Evolutionary conservation across 169 alveolate genomes (phyloP), one percentile per base, ranked within the genome.

Genomic region (Cryptosporidium viatorum): DNA sequence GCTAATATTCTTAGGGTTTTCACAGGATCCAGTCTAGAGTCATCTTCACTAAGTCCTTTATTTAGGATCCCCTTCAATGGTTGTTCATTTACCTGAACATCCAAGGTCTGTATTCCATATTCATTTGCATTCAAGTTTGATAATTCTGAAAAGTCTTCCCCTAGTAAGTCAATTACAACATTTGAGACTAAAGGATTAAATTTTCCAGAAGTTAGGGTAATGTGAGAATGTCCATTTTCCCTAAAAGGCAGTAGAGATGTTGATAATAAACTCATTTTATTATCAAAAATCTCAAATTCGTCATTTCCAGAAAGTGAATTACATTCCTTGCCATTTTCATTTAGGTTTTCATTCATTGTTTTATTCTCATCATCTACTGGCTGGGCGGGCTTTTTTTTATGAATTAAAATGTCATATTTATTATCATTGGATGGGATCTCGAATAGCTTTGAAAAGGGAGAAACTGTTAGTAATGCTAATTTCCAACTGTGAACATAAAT

Each of bases 401-500:
- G 16, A 39, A 59, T 48, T n/a, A 41, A 5, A 16, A 80, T 26
- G 39, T 62, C 69, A 18, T 31, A 33, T 16, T 33, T 7, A 2
- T 35, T 37, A 1, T 73, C 86, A 73, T 31, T 37, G 10, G 69
- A 29, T 51, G 55, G 50, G 31, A 73, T 33, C 8, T 73, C 55
- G 10, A 73, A 37, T 16, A 55, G 4, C n/a, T 73, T 41, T 16
- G 71, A 55, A 7, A 10, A 10, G 8, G 86, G 55, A 21, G 45
- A 26, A 14, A 73, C 69, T 2, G 70, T 55, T 26, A 80, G 31
- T 39, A 80, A 65, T 16, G 89, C 59, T 51, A 80, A 29, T 21
- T 65, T 31, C 89, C 89, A 80, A 14, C 9, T 2, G 55, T 37
- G 89, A 26, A 80, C 33, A 31, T 62, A 80, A 59, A 80, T 67